Base-by-base conservation (phyloP, 768 basidiomycete species). In the Cystobasidium tubakii region DNA sequence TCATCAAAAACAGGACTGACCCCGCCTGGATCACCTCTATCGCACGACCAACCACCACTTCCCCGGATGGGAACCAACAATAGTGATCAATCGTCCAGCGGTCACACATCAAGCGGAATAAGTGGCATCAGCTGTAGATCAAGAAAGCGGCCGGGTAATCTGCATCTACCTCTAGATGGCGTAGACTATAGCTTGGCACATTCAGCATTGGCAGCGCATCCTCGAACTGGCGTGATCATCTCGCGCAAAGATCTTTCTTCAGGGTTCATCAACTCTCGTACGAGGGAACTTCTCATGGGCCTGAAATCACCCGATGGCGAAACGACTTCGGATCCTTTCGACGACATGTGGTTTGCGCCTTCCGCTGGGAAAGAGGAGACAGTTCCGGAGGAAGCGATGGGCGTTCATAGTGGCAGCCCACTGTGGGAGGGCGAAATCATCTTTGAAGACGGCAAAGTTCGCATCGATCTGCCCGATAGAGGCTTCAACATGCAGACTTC, bases 181-280 rank as follows among this genome's bases (percentile, higher is more conserved):
- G 57, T 43, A 2, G 63, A 65, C 13, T 65, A 25, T 25, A 36
- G 33, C 25, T 31, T 65, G 19, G 63, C 63, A 23, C 63, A 65
- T 34, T 34, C 76, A 13, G 67, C 74, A 10, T 34, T 77, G 19
- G 66, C 74, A 12, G 73, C 63, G 31, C 63, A 75, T 2, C 76
- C 76, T 1, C 67, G 75, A 6, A 75, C 74, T 7, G 76, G 76
- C 27, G 72, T 77, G 44, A 77, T 77, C 71, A 43, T 77, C 43
- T 19, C 66, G 31, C 66, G 75, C 25, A 0, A 53, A 1, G 76
- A 77, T 25, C 34, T 77, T 54, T 0, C 43, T n/a, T 67, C 70
- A 17, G 76, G 76, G 1, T 77, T 73, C 67, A 74, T 75, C 76
- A 77, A 77, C 64, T 72, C 74, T 6, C 72, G 73, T 27, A 72